These are phyloP conservation scores for Margaritispora aquatica DNA, from an alignment of 495 filamentous ascomycete species.

Conservation along the genomic window DNA sequence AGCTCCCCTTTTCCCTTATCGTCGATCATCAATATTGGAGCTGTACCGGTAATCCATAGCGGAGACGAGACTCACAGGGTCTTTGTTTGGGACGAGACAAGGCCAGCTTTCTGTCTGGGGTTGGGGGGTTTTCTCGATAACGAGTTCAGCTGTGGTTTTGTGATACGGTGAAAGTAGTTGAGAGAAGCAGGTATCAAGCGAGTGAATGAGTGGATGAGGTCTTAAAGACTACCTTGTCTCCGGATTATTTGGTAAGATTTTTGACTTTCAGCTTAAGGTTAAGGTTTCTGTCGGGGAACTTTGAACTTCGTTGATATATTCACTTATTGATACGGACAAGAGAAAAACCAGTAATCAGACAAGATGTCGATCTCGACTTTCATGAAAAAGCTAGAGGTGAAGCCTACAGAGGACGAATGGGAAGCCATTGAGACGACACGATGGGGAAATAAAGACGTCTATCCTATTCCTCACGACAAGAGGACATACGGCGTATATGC, in stretches of 20 bases:
- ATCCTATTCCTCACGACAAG: conserved; percentile 24
- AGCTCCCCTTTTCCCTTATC: background rate
- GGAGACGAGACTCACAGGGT: background rate
- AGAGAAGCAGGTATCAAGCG: too few relatives aligned
- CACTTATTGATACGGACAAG: too few relatives aligned
- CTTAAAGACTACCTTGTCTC: background rate
- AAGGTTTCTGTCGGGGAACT: too few relatives aligned
- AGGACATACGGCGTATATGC: conserved; percentile 22
- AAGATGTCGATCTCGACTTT: conserved; percentile 1
- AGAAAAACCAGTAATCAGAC: too few relatives aligned
- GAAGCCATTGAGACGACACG: conserved; percentile 2
- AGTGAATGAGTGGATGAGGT: too few relatives aligned
- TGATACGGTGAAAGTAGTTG: background rate
- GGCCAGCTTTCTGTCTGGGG: too few relatives aligned
- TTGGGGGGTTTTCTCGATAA: too few relatives aligned
- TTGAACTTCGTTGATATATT: too few relatives aligned
- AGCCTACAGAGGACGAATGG: conserved; percentile 7
- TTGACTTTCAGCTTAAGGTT: too few relatives aligned
- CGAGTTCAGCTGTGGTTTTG: background rate
- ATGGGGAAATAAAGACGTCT: conserved; percentile 25
- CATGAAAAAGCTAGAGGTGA: conserved; percentile 3
- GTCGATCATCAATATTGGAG: background rate
- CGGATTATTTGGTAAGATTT: background rate
- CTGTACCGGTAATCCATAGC: too few relatives aligned
- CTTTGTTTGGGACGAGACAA: background rate